These are phyloP conservation scores for Coemansia furcata DNA, from an alignment of 192 early-diverging fungal species.

Conservation along the genomic window DNA sequence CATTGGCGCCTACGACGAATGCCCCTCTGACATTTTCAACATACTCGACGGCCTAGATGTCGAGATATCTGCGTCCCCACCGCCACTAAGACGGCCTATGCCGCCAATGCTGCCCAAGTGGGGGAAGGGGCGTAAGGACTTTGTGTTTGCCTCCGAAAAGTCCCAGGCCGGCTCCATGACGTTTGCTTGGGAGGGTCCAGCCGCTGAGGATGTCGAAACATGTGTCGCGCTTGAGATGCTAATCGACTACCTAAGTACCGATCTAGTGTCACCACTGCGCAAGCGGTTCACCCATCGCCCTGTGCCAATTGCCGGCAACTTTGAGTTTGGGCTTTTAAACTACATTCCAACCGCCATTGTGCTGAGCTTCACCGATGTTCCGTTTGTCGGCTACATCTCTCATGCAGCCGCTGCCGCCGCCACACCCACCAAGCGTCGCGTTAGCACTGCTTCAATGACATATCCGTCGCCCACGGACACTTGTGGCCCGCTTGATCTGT, in stretches of 20 bases:
- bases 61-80: slow-evolving; percentile 34
- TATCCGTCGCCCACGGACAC: slow-evolving; percentile 49
- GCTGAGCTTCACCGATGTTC: slow-evolving; percentile 60
- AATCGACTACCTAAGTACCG: slow-evolving; percentile 67
- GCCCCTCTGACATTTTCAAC: slow-evolving; percentile 54
- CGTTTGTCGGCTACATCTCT: slow-evolving; percentile 34
- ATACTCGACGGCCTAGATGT: slow-evolving; percentile 21
- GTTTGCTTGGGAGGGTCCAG: slow-evolving; percentile 80
- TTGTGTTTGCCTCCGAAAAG: slow-evolving; percentile 65
- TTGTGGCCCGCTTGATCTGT: slow-evolving; percentile 38
- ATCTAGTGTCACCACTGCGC: slow-evolving; percentile 64
- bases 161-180: slow-evolving; percentile 68
- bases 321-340: slow-evolving; percentile 60
- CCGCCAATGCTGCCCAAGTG: slow-evolving; percentile 44
- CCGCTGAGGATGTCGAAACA: slow-evolving; percentile 60
- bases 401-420: slow-evolving; percentile 38
- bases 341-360: slow-evolving; percentile 62
- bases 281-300: slow-evolving; percentile 74
- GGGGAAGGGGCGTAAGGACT: slow-evolving; percentile 49
- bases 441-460: slow-evolving; percentile 17
- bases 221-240: slow-evolving; percentile 73
- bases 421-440: slow-evolving; percentile 37
- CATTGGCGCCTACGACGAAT: slow-evolving; percentile 52
- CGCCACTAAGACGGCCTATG: slow-evolving; percentile 36
- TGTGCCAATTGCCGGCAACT: slow-evolving; percentile 64